Evolutionary conservation across 2,329 filamentous ascomycete genomes (phyloP).

Genomic region (Cladosporium sp.): DNA sequence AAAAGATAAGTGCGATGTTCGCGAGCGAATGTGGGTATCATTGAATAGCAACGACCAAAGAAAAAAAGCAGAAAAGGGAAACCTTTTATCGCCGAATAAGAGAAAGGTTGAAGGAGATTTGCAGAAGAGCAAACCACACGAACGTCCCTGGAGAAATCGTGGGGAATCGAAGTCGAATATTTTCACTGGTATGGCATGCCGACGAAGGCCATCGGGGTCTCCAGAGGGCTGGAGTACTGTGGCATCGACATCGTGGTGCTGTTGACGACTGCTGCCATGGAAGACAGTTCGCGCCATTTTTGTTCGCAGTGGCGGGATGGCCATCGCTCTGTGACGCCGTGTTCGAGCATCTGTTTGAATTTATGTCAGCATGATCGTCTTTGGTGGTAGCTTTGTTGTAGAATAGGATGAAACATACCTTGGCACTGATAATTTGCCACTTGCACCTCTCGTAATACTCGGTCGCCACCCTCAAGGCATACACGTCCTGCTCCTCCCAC

Average conservation of each 20-base stretch:
- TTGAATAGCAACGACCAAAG: conserved; percentile 15
- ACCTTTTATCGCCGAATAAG: neutral
- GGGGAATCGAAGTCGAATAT: neutral
- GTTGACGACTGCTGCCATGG: conserved; percentile 23
- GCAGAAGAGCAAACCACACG: neutral
- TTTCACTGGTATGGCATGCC: conserved; percentile 30
- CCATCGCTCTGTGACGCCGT: conserved; percentile 54
- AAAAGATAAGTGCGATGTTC: conserved; percentile 6
- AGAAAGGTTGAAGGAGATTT: neutral
- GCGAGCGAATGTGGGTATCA: conserved; percentile 32
- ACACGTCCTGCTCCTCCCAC: conserved; percentile 55
- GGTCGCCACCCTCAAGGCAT: conserved; percentile 52
- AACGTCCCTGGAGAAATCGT: neutral
- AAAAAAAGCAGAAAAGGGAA: neutral
- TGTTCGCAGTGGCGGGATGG: conserved; percentile 52
- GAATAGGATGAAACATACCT: conserved; percentile 41
- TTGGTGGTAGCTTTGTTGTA: neutral
- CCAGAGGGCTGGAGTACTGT: conserved; percentile 36
- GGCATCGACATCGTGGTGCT: neutral
- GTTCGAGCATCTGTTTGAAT: conserved; percentile 54
- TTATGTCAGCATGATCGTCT: conserved; percentile 14
- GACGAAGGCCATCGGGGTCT: conserved; percentile 28
- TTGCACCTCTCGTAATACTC: conserved; percentile 57
- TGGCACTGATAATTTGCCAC: conserved; percentile 56
- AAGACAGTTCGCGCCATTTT: conserved; percentile 53